Evolutionary conservation across 371 early-diverging fungal species (phyloP).

Genomic region (Capillidium rhysosporum): DNA sequence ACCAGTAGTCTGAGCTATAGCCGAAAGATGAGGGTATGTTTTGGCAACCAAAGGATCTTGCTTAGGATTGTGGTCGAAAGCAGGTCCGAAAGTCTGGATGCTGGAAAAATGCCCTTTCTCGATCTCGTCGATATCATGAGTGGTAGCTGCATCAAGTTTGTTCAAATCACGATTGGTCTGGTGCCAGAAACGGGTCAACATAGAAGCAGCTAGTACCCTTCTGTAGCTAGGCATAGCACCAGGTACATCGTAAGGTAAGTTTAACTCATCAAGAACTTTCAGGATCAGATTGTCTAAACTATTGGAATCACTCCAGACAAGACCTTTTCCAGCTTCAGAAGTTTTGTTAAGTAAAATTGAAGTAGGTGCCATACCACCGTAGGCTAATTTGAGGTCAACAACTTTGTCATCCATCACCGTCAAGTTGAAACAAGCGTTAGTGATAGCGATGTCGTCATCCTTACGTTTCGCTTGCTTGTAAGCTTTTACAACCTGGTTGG

Average conservation of each 20-base stretch:
- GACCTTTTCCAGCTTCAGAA: slow-evolving; percentile 16
- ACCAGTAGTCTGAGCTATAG: slow-evolving; percentile 62
- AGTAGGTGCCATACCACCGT: slow-evolving; percentile 53
- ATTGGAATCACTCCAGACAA: slow-evolving; percentile 22
- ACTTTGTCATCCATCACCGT: slow-evolving; percentile 26
- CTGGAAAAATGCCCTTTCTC: neutral
- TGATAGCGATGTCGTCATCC: slow-evolving; percentile 66
- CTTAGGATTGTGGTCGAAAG: neutral
- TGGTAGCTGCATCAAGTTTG: slow-evolving; percentile 2
- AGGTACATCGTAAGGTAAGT: slow-evolving; percentile 21
- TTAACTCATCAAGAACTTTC: neutral
- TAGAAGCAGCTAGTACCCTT: slow-evolving; percentile 35
- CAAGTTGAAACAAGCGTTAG: slow-evolving; percentile 31
- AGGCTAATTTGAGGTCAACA: slow-evolving; percentile 24
- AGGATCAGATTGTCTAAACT: slow-evolving; percentile 6
- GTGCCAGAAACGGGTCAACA: slow-evolving; percentile 46
- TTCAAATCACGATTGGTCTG: slow-evolving; percentile 13
- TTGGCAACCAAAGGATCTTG: neutral
- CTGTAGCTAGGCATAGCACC: slow-evolving; percentile 65
- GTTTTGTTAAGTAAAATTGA: slow-evolving; percentile 24
- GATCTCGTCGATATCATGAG: neutral
- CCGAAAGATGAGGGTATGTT: slow-evolving; percentile 25
- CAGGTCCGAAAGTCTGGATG: neutral
- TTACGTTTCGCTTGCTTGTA: slow-evolving; percentile 65
- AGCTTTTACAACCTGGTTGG: slow-evolving; percentile 30